Base-by-base conservation (phyloP, 305 asterid genomes). In the Fraxinus xanthoxyloides region DNA sequence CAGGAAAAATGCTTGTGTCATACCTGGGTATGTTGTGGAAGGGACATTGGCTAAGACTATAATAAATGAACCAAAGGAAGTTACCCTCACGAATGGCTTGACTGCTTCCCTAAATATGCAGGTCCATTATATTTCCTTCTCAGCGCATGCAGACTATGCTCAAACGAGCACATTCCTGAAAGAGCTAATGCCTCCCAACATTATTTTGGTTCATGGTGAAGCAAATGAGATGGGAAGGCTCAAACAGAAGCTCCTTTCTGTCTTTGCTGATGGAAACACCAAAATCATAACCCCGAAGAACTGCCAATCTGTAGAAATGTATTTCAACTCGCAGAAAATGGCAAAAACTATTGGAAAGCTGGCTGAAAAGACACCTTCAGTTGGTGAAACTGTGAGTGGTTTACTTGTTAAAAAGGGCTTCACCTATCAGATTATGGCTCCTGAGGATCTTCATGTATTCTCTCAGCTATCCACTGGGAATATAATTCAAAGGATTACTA, bases 111-210 rank as follows among this genome's bases (percentile, higher is more conserved):
- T 94, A 28, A 89, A 91, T 90, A 93, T 96, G 97, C 89, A 84
- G 86, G 98, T 96, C 30, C 98, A 93, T 87, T 96, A 96, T 77
- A 91, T 96, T 83, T 96, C 98, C 81, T 96, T 94, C 90, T 93
- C 98, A 19, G 99, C 99, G 85, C 99, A 96, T 3, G 99, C 99
- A 0, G 99, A 96, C 82, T 96, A 92, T 82, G 91, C 69, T 46
- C 99, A 94, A 86, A 96, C 99, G 7, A 94, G 99, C 89, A 89
- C 97, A 1, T 96, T 96, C 72, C 85, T 96, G 89, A 85, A 91
- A 85, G 98, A 93, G 92, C 97, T 96, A 59, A 94, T 90, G 97
- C 98, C 99, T 67, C 97, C 99, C 59, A 93, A 96, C 86, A 94
- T 96, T 82, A 94, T 96, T 81, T 85, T 94, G 86, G 99, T 93